Percentiles rank a stretch among this genome's conserved stretches.
phyloP scores from a whole-genome alignment of 1,284 basidiomycete species.

The Neonothopanus nambi region DNA sequence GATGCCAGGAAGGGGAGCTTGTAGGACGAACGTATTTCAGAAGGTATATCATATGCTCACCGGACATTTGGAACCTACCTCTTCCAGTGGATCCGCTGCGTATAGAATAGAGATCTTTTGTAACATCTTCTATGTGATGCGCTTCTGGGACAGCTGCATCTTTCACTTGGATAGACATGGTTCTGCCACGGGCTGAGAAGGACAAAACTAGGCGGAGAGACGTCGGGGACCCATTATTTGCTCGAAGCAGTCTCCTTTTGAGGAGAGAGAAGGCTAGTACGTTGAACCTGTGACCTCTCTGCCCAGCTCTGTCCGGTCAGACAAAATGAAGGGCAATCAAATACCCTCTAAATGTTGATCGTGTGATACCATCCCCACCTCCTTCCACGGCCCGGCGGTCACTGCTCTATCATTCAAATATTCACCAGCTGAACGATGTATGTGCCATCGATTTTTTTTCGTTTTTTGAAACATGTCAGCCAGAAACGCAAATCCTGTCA shows the following conservation, averaged over 20 bases:
- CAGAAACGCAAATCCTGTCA: slow-evolving; percentile 32
- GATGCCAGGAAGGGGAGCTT: slow-evolving; percentile 35
- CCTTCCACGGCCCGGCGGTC: background rate
- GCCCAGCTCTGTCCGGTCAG: background rate
- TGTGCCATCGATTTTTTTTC: no score
- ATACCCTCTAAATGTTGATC: no score
- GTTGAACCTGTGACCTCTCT: slow-evolving; percentile 6
- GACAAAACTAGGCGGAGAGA: background rate
- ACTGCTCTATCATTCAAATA: background rate
- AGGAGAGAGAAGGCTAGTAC: background rate
- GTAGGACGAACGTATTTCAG: background rate
- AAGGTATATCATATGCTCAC: background rate
- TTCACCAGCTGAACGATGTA: no score
- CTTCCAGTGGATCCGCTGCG: slow-evolving; percentile 11
- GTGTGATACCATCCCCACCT: background rate
- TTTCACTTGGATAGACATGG: slow-evolving; percentile 18
- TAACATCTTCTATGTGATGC: slow-evolving; percentile 27
- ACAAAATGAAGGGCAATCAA: no score
- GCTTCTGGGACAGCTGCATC: slow-evolving; percentile 7
- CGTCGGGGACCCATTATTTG: slow-evolving; percentile 16
- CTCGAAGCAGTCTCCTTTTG: background rate
- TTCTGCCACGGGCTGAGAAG: background rate
- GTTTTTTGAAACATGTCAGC: slow-evolving; percentile 31
- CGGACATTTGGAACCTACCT: background rate
- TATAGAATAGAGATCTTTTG: slow-evolving; percentile 32